Evolutionary conservation across 768 basidiomycete species (phyloP), one percentile per base, ranked within the genome.

Genomic region (Exidia glandulosa): DNA sequence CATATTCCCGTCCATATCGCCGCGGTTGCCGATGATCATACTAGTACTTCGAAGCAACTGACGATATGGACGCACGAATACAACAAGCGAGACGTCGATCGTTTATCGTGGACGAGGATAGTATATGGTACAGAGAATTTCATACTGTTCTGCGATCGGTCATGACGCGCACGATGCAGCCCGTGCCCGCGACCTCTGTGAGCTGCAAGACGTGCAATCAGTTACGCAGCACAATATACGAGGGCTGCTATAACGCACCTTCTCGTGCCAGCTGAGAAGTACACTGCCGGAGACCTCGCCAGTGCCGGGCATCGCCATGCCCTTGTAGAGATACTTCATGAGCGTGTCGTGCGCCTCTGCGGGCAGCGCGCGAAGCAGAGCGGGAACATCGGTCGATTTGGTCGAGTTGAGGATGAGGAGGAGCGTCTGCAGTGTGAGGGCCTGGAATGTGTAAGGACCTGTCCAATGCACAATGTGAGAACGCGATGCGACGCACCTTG

Each of bases 271-370:
- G 14, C 85, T 88, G 45, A 95, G 72, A 34, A 87, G 72, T 36
- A 86, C 83, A 63, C 82, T 85, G 47, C 84, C 83, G 65, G 77
- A 82, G 60, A 84, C 76, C 63, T 86, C 85, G 32, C 81, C 79
- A 70, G 80, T 77, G 16, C 78, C 84, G 2, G 78, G 76, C 66
- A 79, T 72, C 19, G 77, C 82, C 94, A 96, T 97, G 16, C 91
- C 94, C 75, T 98, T 98, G 82, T 97, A 98, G 16, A 98, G 76
- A 69, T 95, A 98, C 70, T 94, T 95, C 95, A 96, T 98, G 58
- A 97, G 79, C 32, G 86, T 89, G 68, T 96, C 95, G 67, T 94
- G 90, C 48, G 80, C 75, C 57, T 90, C 87, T 65, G 80, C 80
- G 2, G 85, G 80, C 32, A 97, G 79, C 0, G 78, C 71, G 67